phyloP scores from a whole-genome alignment of 1,284 basidiomycete genomes.

The Cutaneotrichosporon sp. region DNA sequence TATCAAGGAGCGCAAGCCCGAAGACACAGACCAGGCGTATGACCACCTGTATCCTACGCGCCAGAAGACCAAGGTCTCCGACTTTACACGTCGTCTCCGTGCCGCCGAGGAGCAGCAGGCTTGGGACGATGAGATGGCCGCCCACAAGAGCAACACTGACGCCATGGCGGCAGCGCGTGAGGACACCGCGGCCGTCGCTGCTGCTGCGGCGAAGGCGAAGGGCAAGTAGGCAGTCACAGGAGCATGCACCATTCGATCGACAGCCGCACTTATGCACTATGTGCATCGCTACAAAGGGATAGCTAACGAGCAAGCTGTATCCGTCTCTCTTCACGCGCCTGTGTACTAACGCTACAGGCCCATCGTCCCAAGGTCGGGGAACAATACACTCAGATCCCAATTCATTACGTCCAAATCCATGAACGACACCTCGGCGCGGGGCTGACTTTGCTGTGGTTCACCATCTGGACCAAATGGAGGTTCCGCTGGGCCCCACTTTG shows the following conservation, averaged over 20 bases:
- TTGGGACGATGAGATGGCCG: constrained; percentile 24
- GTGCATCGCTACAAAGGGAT: too few relatives aligned
- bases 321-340: too few relatives aligned
- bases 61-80: constrained; percentile 35
- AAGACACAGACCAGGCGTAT: constrained; percentile 8
- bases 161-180: background rate
- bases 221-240: background rate
- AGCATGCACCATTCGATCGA: background rate
- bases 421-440: background rate
- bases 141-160: background rate
- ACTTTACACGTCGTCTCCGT: constrained; percentile 43
- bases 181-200: background rate
- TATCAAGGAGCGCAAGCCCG: constrained; percentile 1
- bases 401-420: constrained; percentile 14
- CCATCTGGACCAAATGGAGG: background rate
- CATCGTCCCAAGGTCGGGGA: constrained; percentile 6
- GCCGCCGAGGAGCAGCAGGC: constrained; percentile 42
- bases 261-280: too few relatives aligned
- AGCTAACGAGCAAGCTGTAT: too few relatives aligned
- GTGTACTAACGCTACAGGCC: too few relatives aligned
- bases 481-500: background rate
- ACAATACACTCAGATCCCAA: constrained; percentile 12
- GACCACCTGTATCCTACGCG: constrained; percentile 22
- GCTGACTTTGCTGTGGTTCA: too few relatives aligned
- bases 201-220: background rate